Evolutionary conservation across 768 basidiomycete genomes (phyloP).

Genomic region (Termitomyces heimii): DNA sequence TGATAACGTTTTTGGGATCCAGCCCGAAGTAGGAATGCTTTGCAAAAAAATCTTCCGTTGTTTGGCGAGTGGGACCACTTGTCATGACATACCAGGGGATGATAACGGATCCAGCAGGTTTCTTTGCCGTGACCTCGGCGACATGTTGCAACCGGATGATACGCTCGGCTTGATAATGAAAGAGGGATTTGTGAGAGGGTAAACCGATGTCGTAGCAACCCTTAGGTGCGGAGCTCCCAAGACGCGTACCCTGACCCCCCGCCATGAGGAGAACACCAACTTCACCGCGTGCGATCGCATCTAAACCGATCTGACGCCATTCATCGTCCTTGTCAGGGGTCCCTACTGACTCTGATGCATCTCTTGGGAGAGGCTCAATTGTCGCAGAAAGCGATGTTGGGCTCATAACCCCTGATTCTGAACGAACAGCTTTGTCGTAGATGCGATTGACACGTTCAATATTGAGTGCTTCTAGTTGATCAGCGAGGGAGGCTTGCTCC

Average conservation of each 20-base stretch:
- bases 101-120: constrained; percentile 54
- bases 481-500: constrained; percentile 57
- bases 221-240: constrained; percentile 91
- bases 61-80: constrained; percentile 86
- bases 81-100: constrained; percentile 99
- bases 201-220: constrained; percentile 98
- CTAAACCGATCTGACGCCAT: constrained; percentile 78
- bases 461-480: constrained; percentile 77
- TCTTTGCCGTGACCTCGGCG: constrained; percentile 51
- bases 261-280: constrained; percentile 98
- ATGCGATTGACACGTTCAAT: constrained; percentile 90
- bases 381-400: constrained; percentile 28
- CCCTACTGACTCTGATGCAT: constrained; percentile 60
- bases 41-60: constrained; percentile 82
- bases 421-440: constrained; percentile 67
- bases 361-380: constrained; percentile 80
- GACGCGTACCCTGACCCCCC: constrained; percentile 93
- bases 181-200: constrained; percentile 88
- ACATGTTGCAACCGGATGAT: constrained; percentile 79
- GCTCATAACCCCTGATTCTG: constrained; percentile 45
- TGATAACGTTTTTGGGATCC: constrained; percentile 68
- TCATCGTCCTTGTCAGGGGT: constrained; percentile 49
- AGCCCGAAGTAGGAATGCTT: constrained; percentile 80
- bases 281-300: constrained; percentile 73
- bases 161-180: constrained; percentile 97